Evolutionary conservation across 2,329 filamentous ascomycete species (phyloP), one percentile per base, ranked within the genome.

Genomic region (Aspergillus persii): DNA sequence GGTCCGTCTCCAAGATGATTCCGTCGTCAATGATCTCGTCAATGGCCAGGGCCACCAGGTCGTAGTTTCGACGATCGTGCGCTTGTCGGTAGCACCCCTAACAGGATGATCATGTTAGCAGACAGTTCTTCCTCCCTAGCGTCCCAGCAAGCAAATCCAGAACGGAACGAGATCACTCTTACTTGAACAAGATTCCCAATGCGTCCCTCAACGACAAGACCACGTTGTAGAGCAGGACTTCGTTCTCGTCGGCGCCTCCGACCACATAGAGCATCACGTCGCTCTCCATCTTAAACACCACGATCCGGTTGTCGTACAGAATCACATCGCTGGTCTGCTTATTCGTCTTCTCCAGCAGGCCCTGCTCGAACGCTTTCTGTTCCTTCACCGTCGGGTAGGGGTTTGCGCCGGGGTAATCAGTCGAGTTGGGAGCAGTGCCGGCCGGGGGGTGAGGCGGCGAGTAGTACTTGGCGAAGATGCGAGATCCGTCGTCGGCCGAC

Each of bases 51-150:
- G 92, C 90, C 63, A 97, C 91, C 26, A 98, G 85, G 77, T 98
- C 95, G 82, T 98, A 99, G 84, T 98, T 98, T 99, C 95, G 72
- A 98, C 89, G 66, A 98, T 92, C 59, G 95, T 98, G 67, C 95
- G 89, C 84, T 97, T 97, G 81, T 99, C 95, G 53, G 96, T 93
- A 36, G 92, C 92, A 84, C 96, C 94, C 78, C 92, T 96, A 66
- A 56, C 46, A 48, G 12, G 15, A 39, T n/a, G 6, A 15, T 5
- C 36, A n/a, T 4, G 36, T 41, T 41, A 41, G 36, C 15, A 7
- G 36, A n/a, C 36, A 41, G 15, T n/a, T 12, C 2, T 36, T 11
- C 31, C 33, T 15, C 33, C 15, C 33, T 36, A n/a, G 5, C 15
- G 12, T n/a, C 7, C n/a, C 27, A 51, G 4, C 5, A 57, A 6